Evolutionary conservation across 371 early-diverging fungal species (phyloP).

Genomic region (Chytridiales sp.): DNA sequence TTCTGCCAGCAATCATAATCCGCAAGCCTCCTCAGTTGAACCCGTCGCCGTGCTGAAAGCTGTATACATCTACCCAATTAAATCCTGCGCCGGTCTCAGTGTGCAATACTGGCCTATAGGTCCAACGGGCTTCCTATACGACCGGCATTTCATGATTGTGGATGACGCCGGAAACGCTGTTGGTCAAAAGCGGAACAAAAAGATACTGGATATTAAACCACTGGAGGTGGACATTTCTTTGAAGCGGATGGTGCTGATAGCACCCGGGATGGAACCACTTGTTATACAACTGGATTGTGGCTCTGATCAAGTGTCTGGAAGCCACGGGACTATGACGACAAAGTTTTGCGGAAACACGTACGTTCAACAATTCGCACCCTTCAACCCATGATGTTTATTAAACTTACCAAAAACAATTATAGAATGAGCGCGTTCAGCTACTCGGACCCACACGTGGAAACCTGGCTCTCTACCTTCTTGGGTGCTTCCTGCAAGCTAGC

Average conservation of each 20-base stretch:
- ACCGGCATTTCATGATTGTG: conserved; percentile 22
- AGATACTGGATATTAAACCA: background rate
- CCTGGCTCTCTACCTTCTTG: background rate
- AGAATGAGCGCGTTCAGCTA: too few species aligned
- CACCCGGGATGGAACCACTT: background rate
- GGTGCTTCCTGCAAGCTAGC: background rate
- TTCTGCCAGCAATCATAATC: too few species aligned
- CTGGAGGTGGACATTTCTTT: background rate
- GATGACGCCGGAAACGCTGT: background rate
- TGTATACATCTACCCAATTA: conserved; percentile 28
- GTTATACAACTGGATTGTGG: too few species aligned
- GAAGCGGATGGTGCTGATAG: background rate
- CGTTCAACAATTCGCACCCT: too few species aligned
- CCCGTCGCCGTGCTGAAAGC: too few species aligned
- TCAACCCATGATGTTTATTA: too few species aligned
- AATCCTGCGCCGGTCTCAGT: conserved; percentile 22
- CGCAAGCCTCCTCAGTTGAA: too few species aligned
- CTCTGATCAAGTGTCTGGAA: too few species aligned
- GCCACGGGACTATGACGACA: too few species aligned
- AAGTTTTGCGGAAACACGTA: too few species aligned
- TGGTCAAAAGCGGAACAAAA: background rate
- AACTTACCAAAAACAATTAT: too few species aligned
- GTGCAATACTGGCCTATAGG: conserved; percentile 4
- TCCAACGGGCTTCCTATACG: conserved; percentile 16
- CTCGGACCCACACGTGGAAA: too few species aligned